Evolutionary conservation across 108 stramenopile genomes (phyloP), one percentile per base, ranked within the genome.

Genomic region (Fistulifera pelliculosa): DNA sequence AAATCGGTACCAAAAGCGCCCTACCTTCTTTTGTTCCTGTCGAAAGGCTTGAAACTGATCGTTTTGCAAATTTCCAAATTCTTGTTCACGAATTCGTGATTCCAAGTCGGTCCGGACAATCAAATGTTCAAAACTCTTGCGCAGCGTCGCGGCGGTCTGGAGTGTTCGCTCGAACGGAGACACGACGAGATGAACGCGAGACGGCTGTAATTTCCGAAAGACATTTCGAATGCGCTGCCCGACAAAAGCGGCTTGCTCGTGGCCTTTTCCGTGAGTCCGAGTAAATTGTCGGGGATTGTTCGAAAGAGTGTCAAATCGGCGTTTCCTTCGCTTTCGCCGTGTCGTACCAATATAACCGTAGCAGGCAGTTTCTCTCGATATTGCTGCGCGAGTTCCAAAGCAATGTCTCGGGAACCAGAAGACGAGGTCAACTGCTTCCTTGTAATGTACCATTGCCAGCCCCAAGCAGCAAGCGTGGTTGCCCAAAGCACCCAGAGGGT

Each of bases 271-370:
- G 84, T 79, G 18, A 85, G 62, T 3, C 76, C 76, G 27, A 87
- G 78, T 54, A 73, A 68, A 84, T 84, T 86, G 64, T 90, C 79
- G 12, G 79, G 72, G 38, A 71, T 80, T 11, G 61, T 76, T 6
- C 76, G 77, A 63, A 86, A 90, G 5, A 75, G 65, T 23, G 53
- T 68, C 42, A 76, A 80, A 64, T 83, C 81, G 2, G 82, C 73
- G 61, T 90, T 90, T 13, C 88, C 88, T 41, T 79, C 31, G 0
- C 68, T 70, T 59, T 86, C 77, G 14, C 82, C 88, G 62, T 90
- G 88, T 28, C 88, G 61, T 26, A 80, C 50, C 10, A 90, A 55
- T 22, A 90, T 81, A 39, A 90, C 82, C 24, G 80, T 79, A 52
- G 54, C 59, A n/a, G 74, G 71, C 11, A 48, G 61, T 8, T 35